Evolutionary conservation across 106 monocot genomes (phyloP).

Genomic region (Phalaenopsis aphrodite): DNA sequence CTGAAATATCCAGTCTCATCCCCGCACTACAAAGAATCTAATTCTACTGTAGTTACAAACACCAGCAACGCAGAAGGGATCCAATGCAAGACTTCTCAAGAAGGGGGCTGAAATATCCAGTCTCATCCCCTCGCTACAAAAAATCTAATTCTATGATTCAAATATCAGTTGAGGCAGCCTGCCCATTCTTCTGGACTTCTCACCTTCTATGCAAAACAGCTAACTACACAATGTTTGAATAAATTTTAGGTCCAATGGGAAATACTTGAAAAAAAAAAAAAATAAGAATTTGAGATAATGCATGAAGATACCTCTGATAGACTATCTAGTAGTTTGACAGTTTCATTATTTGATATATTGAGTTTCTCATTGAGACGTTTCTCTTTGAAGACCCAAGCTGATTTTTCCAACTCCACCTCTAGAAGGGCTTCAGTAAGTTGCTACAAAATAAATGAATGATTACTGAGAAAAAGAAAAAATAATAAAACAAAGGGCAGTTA

Average conservation of each 20-base stretch:
- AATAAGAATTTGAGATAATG: neutral
- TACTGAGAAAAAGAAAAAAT: neutral
- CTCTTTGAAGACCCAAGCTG: constrained; percentile 42
- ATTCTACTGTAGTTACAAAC: too few relatives aligned
- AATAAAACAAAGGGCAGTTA: neutral
- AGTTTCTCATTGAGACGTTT: constrained; percentile 37
- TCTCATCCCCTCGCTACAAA: too few relatives aligned
- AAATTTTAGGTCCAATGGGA: neutral
- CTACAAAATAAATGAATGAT: constrained; percentile 22
- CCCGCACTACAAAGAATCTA: too few relatives aligned
- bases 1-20: too few relatives aligned
- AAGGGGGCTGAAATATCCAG: too few relatives aligned
- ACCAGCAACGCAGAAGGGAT: too few relatives aligned
- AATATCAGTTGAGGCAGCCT: too few relatives aligned
- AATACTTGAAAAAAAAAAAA: neutral
- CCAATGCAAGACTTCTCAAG: too few relatives aligned
- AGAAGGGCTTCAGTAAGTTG: constrained; percentile 86
- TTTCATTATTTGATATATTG: constrained; percentile 31
- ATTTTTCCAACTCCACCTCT: constrained; percentile 75
- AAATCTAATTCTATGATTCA: too few relatives aligned
- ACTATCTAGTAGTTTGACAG: constrained; percentile 32
- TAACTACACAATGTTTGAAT: too few relatives aligned
- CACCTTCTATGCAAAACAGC: too few relatives aligned
- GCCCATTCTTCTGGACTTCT: too few relatives aligned
- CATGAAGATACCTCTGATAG: constrained; percentile 28